Base-by-base conservation (phyloP, 2,329 filamentous ascomycete species). In the Fusarium sp. region DNA sequence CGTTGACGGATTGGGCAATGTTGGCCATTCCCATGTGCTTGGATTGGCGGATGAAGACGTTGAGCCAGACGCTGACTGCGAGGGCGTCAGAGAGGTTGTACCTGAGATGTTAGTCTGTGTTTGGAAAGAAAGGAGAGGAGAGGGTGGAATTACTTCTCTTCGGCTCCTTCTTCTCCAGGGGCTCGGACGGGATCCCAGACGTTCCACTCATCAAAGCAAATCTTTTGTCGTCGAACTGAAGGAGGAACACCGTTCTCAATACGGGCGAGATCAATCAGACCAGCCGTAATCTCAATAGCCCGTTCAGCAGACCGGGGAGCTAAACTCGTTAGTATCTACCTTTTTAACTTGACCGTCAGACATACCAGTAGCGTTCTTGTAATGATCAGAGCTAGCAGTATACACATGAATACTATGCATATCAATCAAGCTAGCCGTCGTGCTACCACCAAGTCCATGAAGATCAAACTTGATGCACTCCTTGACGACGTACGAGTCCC, bases 131-230 rank as follows among this genome's bases (percentile, higher is more conserved):
- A 24, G 12, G 29, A 16, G 49, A n/a, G n/a, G n/a, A n/a, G 5
- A 49, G 46, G 4, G 29, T 17, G 20, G 20, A 62, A 64, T 14
- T 60, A 77, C 76, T 82, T 84, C 79, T 95, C 92, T 81, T 95
- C 93, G 7, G 91, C 93, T 17, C 93, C 93, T 69, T 88, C 81
- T 75, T 92, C 90, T 17, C 93, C 93, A 0, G 92, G 92, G 0
- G 93, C 92, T 10, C 92, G 89, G 62, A 87, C 85, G 1, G 92
- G 92, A 75, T 94, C 92, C 93, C 93, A 95, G 10, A 95, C 92
- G 80, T 95, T 95, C 93, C 93, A 95, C 81, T 95, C 93, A 79
- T 95, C 93, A 79, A 95, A 95, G 85, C 93, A 95, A 79, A 95
- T 94, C 60, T 87, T 92, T 55, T 90, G 92, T 5, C 88, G 84